Conservation (phyloP, 1,139 yeast species). For the Pichia inconspicua region DNA sequence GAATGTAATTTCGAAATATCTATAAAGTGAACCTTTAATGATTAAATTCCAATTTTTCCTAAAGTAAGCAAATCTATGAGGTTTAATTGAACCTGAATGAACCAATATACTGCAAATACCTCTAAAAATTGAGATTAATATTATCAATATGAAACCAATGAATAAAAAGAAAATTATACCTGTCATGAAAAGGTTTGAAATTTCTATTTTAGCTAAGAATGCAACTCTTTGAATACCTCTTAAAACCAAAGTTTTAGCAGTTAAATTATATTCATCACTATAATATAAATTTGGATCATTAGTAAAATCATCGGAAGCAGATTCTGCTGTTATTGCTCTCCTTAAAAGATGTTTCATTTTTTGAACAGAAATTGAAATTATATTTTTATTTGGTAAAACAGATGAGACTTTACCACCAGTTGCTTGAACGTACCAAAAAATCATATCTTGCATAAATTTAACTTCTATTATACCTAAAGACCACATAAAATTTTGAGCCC, state of each 20-base stretch:
- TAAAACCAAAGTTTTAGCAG: constrained; percentile 64
- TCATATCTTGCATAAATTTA: constrained; percentile 75
- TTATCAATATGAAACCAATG: constrained; percentile 64
- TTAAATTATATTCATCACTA: constrained; percentile 57
- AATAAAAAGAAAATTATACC: constrained; percentile 77
- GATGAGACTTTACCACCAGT: constrained; percentile 88
- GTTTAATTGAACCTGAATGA: constrained; percentile 51
- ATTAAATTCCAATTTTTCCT: constrained; percentile 74
- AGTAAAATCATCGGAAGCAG: constrained; percentile 37
- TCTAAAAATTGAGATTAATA: constrained; percentile 60
- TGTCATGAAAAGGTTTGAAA: constrained; percentile 79
- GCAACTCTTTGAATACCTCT: constrained; percentile 93
- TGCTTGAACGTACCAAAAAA: constrained; percentile 93
- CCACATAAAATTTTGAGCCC: constrained; percentile 98
- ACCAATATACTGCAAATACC: constrained; percentile 65
- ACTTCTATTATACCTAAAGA: constrained; percentile 82
- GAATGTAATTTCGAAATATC: constrained; percentile 72
- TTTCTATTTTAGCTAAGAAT: constrained; percentile 73
- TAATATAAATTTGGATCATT: constrained; percentile 54
- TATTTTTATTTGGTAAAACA: constrained; percentile 46
- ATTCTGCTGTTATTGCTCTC: constrained; percentile 23
- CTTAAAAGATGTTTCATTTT: constrained; percentile 31
- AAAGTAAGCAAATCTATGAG: constrained; percentile 65
- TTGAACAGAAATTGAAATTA: constrained; percentile 76
- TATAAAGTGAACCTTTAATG: constrained; percentile 80